These are phyloP conservation scores for Mucor plumbeus DNA, from an alignment of 371 early-diverging fungal genomes.

Conservation along the genomic window DNA sequence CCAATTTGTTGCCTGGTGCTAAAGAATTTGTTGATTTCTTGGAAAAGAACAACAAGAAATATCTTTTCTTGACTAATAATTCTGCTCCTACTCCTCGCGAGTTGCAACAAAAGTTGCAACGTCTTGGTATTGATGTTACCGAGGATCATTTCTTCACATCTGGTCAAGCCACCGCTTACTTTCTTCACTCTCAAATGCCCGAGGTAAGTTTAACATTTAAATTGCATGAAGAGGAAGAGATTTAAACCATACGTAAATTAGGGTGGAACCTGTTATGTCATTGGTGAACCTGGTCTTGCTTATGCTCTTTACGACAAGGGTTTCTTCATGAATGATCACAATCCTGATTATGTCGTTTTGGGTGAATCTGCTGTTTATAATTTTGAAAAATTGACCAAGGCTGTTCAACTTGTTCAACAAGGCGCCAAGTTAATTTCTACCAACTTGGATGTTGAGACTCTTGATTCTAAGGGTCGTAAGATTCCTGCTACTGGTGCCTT, in stretches of 20 bases:
- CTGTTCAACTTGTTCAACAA: conserved; percentile 61
- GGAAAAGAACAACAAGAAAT: conserved; percentile 62
- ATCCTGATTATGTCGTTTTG: conserved; percentile 71
- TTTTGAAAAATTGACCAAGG: conserved; percentile 68
- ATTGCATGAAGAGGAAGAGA: no score
- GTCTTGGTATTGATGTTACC: conserved; percentile 65
- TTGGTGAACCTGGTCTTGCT: conserved; percentile 72
- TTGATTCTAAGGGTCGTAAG: conserved; percentile 60
- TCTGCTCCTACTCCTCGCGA: conserved; percentile 73
- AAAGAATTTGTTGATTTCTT: conserved; percentile 72
- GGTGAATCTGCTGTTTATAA: conserved; percentile 68
- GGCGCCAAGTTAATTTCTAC: conserved; percentile 71
- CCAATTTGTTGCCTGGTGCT: conserved; percentile 61
- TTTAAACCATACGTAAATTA: conserved; percentile 12
- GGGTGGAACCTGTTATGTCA: conserved; percentile 63
- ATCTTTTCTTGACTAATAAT: conserved; percentile 74
- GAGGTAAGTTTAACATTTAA: conserved; percentile 33
- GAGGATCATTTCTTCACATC: conserved; percentile 71
- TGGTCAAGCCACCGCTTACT: conserved; percentile 69
- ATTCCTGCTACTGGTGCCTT: conserved; percentile 70
- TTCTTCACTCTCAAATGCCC: conserved; percentile 66
- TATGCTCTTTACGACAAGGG: conserved; percentile 70
- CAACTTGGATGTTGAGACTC: conserved; percentile 70
- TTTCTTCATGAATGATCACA: conserved; percentile 68
- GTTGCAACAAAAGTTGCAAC: conserved; percentile 62